Percentiles rank a stretch among this genome's conserved stretches.
Conservation (phyloP, 306 rosid genomes). For the Sicyos baderoa region DNA sequence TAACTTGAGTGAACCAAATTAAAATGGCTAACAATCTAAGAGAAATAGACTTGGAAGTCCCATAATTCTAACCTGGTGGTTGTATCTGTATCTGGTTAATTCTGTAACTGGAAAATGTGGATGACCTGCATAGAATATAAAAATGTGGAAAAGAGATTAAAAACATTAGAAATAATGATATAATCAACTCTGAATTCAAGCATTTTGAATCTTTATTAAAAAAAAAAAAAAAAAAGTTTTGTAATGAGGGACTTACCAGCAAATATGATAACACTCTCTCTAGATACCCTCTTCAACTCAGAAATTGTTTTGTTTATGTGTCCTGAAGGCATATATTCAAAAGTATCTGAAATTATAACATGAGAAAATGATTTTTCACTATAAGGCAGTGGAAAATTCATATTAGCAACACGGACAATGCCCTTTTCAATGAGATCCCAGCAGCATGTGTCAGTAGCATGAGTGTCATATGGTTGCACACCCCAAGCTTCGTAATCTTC, state of each 20-base stretch:
- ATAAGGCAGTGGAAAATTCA: constrained; percentile 68
- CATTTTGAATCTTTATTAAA: not conserved
- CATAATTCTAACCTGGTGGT: not conserved
- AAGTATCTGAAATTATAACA: constrained; percentile 72
- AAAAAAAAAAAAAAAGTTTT: not conserved
- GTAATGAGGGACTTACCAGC: constrained; percentile 44
- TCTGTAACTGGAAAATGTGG: not conserved
- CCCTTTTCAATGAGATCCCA: constrained; percentile 65
- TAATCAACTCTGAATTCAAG: not conserved
- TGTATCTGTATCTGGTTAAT: not conserved
- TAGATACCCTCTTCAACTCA: constrained; percentile 74
- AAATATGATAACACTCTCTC: constrained; percentile 61
- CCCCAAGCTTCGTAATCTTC: constrained; percentile 88
- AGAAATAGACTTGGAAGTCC: not conserved
- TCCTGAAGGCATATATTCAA: constrained; percentile 79
- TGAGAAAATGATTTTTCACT: constrained; percentile 67
- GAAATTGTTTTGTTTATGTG: constrained; percentile 72
- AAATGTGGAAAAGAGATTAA: not conserved
- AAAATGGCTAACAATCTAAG: not conserved
- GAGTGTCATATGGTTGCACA: constrained; percentile 74
- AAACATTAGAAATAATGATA: too few species aligned
- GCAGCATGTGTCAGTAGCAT: constrained; percentile 47
- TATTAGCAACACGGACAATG: constrained; percentile 65
- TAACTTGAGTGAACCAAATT: not conserved
- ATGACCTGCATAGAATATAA: not conserved